Conservation (phyloP, 2,329 filamentous ascomycete species). For the Colletotrichum sp. region DNA sequence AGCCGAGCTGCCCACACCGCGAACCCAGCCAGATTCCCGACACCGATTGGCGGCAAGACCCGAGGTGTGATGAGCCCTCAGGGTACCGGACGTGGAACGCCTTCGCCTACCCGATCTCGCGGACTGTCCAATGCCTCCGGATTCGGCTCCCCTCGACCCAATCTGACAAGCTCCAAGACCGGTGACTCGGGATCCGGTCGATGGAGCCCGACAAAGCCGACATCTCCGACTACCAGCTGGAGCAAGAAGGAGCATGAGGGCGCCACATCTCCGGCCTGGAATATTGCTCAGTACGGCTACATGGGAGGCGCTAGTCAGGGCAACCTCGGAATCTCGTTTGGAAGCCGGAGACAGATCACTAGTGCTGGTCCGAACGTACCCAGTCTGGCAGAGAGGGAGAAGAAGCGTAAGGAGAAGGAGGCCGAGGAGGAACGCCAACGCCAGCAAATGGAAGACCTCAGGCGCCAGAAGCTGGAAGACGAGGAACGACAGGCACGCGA, state of each 20-base stretch:
- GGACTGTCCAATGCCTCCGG: constrained; percentile 58
- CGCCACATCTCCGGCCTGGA: constrained; percentile 89
- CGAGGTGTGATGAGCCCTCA: constrained; percentile 69
- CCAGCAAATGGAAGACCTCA: constrained; percentile 57
- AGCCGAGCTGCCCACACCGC: constrained; percentile 81
- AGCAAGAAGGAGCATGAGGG: constrained; percentile 84
- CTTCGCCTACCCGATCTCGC: constrained; percentile 55
- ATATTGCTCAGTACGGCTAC: constrained; percentile 97
- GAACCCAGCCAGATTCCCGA: constrained; percentile 76
- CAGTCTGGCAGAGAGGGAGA: constrained; percentile 84
- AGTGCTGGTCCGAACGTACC: constrained; percentile 80
- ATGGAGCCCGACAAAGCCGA: constrained; percentile 69
- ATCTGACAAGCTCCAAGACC: constrained; percentile 52
- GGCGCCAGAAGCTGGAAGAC: constrained; percentile 50
- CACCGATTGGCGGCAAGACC: constrained; percentile 74
- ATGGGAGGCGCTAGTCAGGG: constrained; percentile 97
- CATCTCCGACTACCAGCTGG: constrained; percentile 79
- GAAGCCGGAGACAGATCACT: constrained; percentile 90
- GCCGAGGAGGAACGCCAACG: constrained; percentile 66
- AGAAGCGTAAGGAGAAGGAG: constrained; percentile 59
- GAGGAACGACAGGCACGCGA: constrained; percentile 67
- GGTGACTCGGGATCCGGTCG: constrained; percentile 61
- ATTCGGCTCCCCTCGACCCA: constrained; percentile 44
- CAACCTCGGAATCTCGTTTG: constrained; percentile 92
- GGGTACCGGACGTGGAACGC: constrained; percentile 55